Evolutionary conservation across 495 filamentous ascomycete genomes (phyloP), one percentile per base, ranked within the genome.

Genomic region (Neohortaea acidophila): DNA sequence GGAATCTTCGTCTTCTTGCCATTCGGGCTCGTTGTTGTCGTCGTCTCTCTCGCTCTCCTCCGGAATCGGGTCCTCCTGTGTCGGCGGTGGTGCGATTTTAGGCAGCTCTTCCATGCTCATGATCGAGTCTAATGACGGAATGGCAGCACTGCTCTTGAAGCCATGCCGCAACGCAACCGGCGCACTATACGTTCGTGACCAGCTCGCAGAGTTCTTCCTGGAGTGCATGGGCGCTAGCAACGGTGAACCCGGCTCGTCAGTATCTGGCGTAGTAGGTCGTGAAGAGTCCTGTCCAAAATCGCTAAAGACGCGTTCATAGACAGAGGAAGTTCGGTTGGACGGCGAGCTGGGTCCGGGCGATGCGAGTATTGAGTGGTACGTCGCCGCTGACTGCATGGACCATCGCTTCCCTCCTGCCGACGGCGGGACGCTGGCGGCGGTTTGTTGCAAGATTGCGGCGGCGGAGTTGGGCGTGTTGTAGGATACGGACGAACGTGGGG

Each of bases 261-360:
- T 57, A 0, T 78, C 79, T 0, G 85, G 84, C 19, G 81, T 91
- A 0, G 72, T 79, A 1, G 84, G 79, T 35, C 68, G 70, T 13
- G 70, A 84, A 47, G 64, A 72, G 22, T 68, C 60, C 33, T 61
- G 61, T 39, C 75, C 67, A 15, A 64, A 55, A 41, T 60, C 58
- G 38, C 57, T 59, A 42, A 64, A 62, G 1, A 56, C 52, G 5
- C 72, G 65, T 49, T 94, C 86, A 49, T 92, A 94, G 30, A 94
- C 61, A 0, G 73, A 78, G 6, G 82, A 79, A 15, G 73, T 73
- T 11, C 76, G 70, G 51, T 75, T 48, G 4, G 53, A 77, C 3
- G 87, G 86, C 2, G 86, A 93, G 51, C 73, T 84, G 3, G 84
- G 74, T n/a, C 75, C 60, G 0, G 86, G 87, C 8, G 82, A 84